Evolutionary conservation across 73 alveolate species (phyloP), one percentile per base, ranked within the genome.

Genomic region (Blepharisma japonicum): DNA sequence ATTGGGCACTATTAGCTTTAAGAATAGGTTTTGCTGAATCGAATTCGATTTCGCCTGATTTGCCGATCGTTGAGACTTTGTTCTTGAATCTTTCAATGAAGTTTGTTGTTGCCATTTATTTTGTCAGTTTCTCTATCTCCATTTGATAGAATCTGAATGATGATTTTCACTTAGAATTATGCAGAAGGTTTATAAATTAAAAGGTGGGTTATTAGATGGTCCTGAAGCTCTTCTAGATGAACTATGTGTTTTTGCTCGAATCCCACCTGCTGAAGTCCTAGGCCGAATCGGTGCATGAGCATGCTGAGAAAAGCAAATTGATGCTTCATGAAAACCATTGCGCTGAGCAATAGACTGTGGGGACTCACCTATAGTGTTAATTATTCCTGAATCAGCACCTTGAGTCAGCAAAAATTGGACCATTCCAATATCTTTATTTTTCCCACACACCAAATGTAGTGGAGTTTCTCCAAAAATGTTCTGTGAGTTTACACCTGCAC

Each of bases 61-160:
- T 61, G 5, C 74, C 74, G 11, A 61, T 39, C 14, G 14, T 14
- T 14, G 14, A 14, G 18, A 25, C 74, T 25, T 39, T n/a, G 48
- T 61, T 61, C 23, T 61, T 61, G 47, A 61, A 61, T 61, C 74
- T n/a, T 25, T 61, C 74, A 32, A 32, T 32, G 42, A 32, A 32
- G 3, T 32, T 32, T 1, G 42, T 32, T 32, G 42, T 3, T 32
- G 42, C 42, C 42, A 32, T 32, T 32, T 32, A 32, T 32, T 32
- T 32, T 32, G 42, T 32, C 42, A 32, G 42, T 32, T 32, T 32
- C 42, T 32, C 42, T 32, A 32, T 32, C 42, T 32, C 42, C 42
- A 32, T 32, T 32, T 32, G 42, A 32, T 32, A 3, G 42, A 32
- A 32, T 32, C 42, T 32, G 42, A 32, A 32, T 32, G 42, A 32